Evolutionary conservation across 768 basidiomycete species (phyloP).

Genomic region (Tylopilus sp.): DNA sequence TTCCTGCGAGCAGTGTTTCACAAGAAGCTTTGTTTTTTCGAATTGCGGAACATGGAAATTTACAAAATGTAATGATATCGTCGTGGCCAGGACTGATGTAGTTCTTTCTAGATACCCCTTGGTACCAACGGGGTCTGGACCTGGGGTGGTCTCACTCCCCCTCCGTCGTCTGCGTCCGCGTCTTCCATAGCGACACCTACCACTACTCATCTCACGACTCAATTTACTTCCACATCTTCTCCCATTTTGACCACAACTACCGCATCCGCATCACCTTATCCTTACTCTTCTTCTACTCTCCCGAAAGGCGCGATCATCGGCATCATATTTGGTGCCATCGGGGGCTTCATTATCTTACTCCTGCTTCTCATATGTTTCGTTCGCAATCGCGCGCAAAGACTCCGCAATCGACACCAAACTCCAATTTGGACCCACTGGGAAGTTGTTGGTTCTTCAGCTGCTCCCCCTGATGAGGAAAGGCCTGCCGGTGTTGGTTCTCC

Average conservation of each 20-base stretch:
- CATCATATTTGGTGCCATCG: constrained; percentile 46
- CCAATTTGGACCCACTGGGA: constrained; percentile 44
- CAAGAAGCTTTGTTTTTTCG: neutral
- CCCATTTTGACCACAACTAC: constrained; percentile 26
- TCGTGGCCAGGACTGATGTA: constrained; percentile 11
- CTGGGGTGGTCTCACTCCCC: constrained; percentile 71
- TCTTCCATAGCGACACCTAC: constrained; percentile 27
- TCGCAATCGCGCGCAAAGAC: constrained; percentile 26
- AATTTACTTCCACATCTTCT: constrained; percentile 30
- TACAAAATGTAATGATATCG: constrained; percentile 9
- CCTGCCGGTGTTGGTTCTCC: constrained; percentile 65
- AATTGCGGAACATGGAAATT: neutral
- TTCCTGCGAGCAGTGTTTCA: neutral
- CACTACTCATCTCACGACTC: constrained; percentile 13
- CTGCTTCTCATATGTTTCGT: constrained; percentile 38
- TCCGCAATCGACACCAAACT: constrained; percentile 20
- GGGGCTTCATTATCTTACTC: constrained; percentile 57
- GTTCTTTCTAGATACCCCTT: constrained; percentile 60
- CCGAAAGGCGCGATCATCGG: constrained; percentile 30
- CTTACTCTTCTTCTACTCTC: constrained; percentile 29
- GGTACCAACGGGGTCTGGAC: constrained; percentile 59
- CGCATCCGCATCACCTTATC: constrained; percentile 23
- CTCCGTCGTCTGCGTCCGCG: constrained; percentile 39
- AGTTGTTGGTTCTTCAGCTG: constrained; percentile 34
- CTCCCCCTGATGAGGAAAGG: constrained; percentile 29